Evolutionary conservation across 805 yeast genomes (phyloP).

Genomic region (Deakozyma indianensis): DNA sequence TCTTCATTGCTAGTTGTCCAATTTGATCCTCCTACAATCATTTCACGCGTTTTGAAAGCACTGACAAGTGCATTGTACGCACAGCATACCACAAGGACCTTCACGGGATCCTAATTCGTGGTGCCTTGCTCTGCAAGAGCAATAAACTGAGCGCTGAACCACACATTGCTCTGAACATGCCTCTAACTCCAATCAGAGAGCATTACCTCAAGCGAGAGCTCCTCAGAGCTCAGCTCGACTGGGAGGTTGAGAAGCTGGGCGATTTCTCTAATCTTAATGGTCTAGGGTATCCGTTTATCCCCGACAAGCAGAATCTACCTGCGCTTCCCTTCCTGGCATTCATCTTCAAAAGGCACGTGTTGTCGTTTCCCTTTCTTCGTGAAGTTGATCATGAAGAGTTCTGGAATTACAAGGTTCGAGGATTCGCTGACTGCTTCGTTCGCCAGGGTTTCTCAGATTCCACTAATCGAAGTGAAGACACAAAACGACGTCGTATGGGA

Average conservation of each 20-base stretch:
- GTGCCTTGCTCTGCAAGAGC: not conserved
- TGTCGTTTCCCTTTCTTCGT: conserved; percentile 62
- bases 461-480: conserved; percentile 60
- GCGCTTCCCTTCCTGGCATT: conserved; percentile 57
- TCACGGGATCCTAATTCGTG: no score
- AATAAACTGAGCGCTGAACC: not conserved
- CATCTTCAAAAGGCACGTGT: conserved; percentile 47
- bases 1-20: no score
- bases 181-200: conserved; percentile 24
- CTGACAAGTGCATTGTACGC: no score
- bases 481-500: conserved; percentile 52
- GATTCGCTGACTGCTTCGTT: conserved; percentile 68
- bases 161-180: not conserved
- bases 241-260: conserved; percentile 47
- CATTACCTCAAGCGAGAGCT: conserved; percentile 81
- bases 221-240: conserved; percentile 41
- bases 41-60: no score
- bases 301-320: conserved; percentile 18
- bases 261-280: conserved; percentile 48
- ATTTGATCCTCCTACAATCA: no score
- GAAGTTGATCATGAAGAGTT: conserved; percentile 40
- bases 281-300: conserved; percentile 64
- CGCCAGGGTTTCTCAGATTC: conserved; percentile 56
- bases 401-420: conserved; percentile 71
- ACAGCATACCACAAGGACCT: no score